Percentiles rank a stretch among this genome's conserved stretches.
Evolutionary conservation across 2,329 filamentous ascomycete genomes (phyloP).

Genomic region (Helminthosporium solani): DNA sequence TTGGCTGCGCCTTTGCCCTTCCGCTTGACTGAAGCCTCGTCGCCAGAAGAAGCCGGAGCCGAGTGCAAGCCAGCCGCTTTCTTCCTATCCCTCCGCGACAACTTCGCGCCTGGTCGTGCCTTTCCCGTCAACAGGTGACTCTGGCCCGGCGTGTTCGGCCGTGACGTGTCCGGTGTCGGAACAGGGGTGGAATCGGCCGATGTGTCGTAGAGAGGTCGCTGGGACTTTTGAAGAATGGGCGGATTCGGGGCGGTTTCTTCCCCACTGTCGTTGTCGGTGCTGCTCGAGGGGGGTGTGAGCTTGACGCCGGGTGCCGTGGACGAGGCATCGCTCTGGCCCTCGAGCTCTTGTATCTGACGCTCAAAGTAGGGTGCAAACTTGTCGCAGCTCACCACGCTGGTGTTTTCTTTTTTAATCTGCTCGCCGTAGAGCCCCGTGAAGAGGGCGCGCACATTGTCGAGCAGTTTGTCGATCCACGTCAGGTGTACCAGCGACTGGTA

Average conservation of each 20-base stretch:
- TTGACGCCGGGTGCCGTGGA: slow-evolving; percentile 42
- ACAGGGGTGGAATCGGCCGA: slow-evolving; percentile 71
- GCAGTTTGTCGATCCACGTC: slow-evolving; percentile 93
- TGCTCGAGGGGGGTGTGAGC: slow-evolving; percentile 55
- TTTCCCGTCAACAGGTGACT: slow-evolving; percentile 72
- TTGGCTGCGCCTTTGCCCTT: slow-evolving; percentile 67
- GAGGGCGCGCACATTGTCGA: slow-evolving; percentile 90
- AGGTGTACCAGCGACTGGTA: slow-evolving; percentile 94
- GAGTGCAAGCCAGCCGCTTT: slow-evolving; percentile 56
- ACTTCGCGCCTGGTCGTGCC: slow-evolving; percentile 70
- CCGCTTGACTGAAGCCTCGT: slow-evolving; percentile 65
- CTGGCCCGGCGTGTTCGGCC: slow-evolving; percentile 71
- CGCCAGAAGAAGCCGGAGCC: slow-evolving; percentile 74
- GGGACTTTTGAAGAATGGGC: slow-evolving; percentile 52
- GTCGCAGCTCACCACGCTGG: slow-evolving; percentile 72
- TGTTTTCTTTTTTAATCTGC: slow-evolving; percentile 78
- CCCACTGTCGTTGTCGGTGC: slow-evolving; percentile 51
- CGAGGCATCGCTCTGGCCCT: slow-evolving; percentile 52
- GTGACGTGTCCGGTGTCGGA: slow-evolving; percentile 71
- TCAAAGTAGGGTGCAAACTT: slow-evolving; percentile 91
- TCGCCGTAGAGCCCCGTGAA: slow-evolving; percentile 90
- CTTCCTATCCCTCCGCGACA: slow-evolving; percentile 79
- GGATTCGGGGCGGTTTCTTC: slow-evolving; percentile 54
- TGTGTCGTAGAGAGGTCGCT: slow-evolving; percentile 42
- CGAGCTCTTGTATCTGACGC: slow-evolving; percentile 83